Conservation (phyloP, 1,284 basidiomycete species). For the Xerocomus cyaneibrunnescens region DNA sequence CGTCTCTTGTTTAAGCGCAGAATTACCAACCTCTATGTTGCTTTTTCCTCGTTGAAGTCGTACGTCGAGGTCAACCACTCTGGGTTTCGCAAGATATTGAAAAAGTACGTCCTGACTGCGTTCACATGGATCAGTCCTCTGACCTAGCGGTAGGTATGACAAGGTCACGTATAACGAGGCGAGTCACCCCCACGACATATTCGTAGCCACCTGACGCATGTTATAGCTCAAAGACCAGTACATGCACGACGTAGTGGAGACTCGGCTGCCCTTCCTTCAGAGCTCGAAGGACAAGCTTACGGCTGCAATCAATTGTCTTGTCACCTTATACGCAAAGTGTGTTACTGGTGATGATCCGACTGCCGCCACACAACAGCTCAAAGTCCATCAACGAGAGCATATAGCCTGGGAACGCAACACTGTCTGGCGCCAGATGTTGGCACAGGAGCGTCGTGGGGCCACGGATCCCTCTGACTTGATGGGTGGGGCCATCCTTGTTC, state of each 20-base stretch:
- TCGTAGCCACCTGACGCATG: background rate
- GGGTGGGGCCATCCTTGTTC: conserved; percentile 52
- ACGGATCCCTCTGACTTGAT: conserved; percentile 42
- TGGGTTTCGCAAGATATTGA: conserved; percentile 95
- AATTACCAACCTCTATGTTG: conserved; percentile 86
- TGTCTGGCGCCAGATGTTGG: conserved; percentile 98
- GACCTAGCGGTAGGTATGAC: conserved; percentile 68
- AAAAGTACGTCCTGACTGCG: conserved; percentile 64
- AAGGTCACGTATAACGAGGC: conserved; percentile 87
- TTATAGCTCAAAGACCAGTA: conserved; percentile 78
- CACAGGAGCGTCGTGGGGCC: conserved; percentile 75
- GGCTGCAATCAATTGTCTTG: conserved; percentile 58
- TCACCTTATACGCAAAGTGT: conserved; percentile 84
- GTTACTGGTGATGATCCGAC: conserved; percentile 76
- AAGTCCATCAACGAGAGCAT: conserved; percentile 88
- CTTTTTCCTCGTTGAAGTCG: conserved; percentile 82
- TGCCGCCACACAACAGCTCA: conserved; percentile 79
- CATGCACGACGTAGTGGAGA: conserved; percentile 74
- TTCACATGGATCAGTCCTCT: background rate
- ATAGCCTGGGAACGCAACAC: conserved; percentile 95
- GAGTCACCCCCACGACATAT: background rate
- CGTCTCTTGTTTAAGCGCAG: conserved; percentile 90
- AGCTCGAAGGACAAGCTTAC: conserved; percentile 66
- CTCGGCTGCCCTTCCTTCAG: conserved; percentile 66
- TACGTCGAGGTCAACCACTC: conserved; percentile 94